These are phyloP conservation scores for Cenchrus fungigraminus DNA, from an alignment of 176 grass and related monocot species.

Conservation along the genomic window DNA sequence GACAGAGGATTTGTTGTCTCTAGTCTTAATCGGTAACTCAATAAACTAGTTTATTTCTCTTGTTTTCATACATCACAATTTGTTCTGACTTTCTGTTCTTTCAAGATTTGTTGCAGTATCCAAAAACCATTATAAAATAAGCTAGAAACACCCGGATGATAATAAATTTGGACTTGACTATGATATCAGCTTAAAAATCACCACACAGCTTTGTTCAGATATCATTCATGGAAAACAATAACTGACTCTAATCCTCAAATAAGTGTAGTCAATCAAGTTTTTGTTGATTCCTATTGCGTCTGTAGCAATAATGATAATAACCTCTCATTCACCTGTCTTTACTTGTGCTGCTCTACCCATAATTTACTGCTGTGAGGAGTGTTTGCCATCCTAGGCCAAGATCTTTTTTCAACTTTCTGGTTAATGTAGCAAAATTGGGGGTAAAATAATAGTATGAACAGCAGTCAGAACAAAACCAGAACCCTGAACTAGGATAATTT, in stretches of 20 bases:
- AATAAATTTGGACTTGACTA: background rate
- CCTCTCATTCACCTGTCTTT: background rate
- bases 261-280: background rate
- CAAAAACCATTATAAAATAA: slow-evolving; percentile 19
- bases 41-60: slow-evolving; percentile 7
- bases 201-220: background rate
- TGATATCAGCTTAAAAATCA: slow-evolving; percentile 20
- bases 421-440: background rate
- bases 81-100: background rate
- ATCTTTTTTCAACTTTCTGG: background rate
- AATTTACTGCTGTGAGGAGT: background rate
- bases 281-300: background rate
- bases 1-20: slow-evolving; percentile 73
- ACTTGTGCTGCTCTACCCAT: background rate
- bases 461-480: background rate
- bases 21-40: slow-evolving; percentile 84
- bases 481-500: background rate
- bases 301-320: slow-evolving; percentile 3
- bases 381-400: background rate
- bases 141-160: background rate
- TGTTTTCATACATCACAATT: slow-evolving; percentile 2
- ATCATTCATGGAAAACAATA: background rate
- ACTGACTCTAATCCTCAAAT: slow-evolving; percentile 2
- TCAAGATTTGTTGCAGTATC: slow-evolving; percentile 1
- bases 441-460: background rate